A percentile compares a stretch with the other conserved stretches of the same genome.
Conservation (phyloP, 176 grass and related monocot genomes). For the Oryza meyeriana region DNA sequence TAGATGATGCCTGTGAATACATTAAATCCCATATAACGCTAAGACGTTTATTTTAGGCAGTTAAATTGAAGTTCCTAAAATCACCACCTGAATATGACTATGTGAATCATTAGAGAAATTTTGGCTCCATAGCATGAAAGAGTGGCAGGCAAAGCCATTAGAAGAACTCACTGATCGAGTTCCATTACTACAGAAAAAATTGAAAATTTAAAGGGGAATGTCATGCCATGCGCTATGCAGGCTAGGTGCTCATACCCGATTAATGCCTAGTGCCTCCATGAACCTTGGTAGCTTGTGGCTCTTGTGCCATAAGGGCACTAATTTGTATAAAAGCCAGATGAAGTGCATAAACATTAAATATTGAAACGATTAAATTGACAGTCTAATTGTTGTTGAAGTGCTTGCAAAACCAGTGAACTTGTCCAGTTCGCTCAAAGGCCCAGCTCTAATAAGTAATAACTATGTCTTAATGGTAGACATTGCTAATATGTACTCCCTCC, state of each 20-base stretch:
- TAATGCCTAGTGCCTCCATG: neutral
- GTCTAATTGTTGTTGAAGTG: neutral
- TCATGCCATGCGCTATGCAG: neutral
- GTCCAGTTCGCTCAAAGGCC: neutral
- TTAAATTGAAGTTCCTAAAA: neutral
- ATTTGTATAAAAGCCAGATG: constrained; percentile 10
- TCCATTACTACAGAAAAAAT: neutral
- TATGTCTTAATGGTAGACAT: no score
- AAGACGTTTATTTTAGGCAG: neutral
- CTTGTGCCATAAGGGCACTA: neutral
- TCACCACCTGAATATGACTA: neutral
- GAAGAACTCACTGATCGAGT: neutral
- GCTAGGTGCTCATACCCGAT: neutral
- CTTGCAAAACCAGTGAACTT: neutral
- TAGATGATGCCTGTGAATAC: neutral
- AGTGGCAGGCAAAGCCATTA: neutral
- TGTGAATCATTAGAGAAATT: neutral
- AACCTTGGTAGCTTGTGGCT: neutral
- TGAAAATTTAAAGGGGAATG: neutral
- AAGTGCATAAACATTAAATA: neutral
- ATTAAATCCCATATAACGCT: neutral
- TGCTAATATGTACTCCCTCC: no score
- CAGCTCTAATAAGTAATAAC: neutral
- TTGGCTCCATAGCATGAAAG: neutral
- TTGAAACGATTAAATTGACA: neutral